Conservation (phyloP, 345 rosid species). For the Sapria himalayana region DNA sequence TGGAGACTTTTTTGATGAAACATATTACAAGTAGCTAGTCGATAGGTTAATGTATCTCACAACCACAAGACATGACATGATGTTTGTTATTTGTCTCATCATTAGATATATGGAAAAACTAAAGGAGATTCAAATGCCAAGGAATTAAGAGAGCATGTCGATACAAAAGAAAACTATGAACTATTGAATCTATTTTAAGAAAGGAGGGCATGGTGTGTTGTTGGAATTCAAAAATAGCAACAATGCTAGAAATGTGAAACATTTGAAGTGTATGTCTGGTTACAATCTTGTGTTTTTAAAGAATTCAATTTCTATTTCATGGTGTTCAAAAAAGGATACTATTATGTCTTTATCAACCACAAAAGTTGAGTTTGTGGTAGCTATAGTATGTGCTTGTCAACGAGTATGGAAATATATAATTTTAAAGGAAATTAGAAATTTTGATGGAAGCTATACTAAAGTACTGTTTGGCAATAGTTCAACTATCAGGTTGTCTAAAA, state of each 20-base stretch:
- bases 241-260: no score
- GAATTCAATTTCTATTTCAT: not conserved
- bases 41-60: slow-evolving; percentile 2
- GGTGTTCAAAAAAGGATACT: not conserved
- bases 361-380: no score
- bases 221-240: not conserved
- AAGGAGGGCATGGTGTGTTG: no score
- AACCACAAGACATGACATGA: not conserved
- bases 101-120: not conserved
- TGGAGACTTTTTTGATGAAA: not conserved
- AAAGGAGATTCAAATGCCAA: not conserved
- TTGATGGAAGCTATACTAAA: no score
- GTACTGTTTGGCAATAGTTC: not conserved
- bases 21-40: not conserved
- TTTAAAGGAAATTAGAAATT: no score
- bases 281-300: not conserved
- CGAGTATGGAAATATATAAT: no score
- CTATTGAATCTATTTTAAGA: not conserved
- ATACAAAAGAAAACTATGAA: not conserved
- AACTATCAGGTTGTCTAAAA: not conserved
- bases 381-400: no score
- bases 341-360: not conserved
- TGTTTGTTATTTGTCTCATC: not conserved
- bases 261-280: no score
- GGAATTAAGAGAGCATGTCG: not conserved